A percentile compares a stretch with the other conserved stretches of the same genome.
These are phyloP conservation scores for Solanum clarkiae DNA, from an alignment of 257 asterid genomes.

Conservation along the genomic window DNA sequence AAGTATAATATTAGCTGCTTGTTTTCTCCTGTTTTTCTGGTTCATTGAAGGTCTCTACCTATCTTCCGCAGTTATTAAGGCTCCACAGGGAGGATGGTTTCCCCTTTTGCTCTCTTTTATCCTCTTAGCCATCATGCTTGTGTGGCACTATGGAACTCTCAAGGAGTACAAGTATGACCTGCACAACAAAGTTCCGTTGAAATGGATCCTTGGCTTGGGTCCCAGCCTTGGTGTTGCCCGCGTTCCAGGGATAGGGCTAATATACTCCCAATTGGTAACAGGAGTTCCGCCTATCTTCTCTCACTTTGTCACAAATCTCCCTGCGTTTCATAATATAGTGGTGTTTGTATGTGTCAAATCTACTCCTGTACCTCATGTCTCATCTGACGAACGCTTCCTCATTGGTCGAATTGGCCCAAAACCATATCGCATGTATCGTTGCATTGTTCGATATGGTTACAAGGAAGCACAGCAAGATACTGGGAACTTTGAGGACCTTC, in stretches of 20 bases:
- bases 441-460: constrained; percentile 90
- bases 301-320: constrained; percentile 90
- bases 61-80: constrained; percentile 45
- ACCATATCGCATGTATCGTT: constrained; percentile 84
- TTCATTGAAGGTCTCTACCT: constrained; percentile 54
- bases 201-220: constrained; percentile 84
- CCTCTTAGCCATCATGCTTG: constrained; percentile 63
- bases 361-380: constrained; percentile 71
- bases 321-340: constrained; percentile 81
- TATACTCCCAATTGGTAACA: constrained; percentile 82
- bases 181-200: constrained; percentile 83
- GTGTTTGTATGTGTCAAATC: constrained; percentile 85
- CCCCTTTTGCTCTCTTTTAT: constrained; percentile 55
- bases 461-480: constrained; percentile 74
- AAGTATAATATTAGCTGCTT: constrained; percentile 31
- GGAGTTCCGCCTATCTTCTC: constrained; percentile 94
- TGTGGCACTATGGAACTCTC: constrained; percentile 93
- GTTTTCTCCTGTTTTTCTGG: constrained; percentile 69
- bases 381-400: constrained; percentile 80
- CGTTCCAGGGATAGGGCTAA: constrained; percentile 86
- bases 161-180: constrained; percentile 80
- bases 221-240: constrained; percentile 92
- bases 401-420: constrained; percentile 92
- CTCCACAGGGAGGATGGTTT: constrained; percentile 96
- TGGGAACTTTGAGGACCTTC: constrained; percentile 62